Evolutionary conservation across 1,139 yeast genomes (phyloP), one percentile per base, ranked within the genome.

Genomic region (Debaryomyces nepalensis): DNA sequence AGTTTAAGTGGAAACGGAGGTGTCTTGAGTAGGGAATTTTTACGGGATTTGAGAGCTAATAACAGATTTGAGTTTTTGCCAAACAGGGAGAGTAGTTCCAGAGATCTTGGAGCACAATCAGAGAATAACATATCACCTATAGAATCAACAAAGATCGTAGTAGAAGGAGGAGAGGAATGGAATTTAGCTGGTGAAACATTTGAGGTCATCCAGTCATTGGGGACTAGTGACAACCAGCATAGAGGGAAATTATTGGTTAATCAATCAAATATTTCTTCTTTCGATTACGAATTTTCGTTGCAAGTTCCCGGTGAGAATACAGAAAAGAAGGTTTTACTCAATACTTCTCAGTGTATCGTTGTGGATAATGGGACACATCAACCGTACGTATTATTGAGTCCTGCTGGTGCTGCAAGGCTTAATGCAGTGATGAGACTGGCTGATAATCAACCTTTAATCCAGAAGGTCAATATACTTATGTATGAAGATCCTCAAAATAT

Each of bases 261-360:
- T 26, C 68, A 63, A 45, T 46, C 57, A 4, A 66, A 61, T 24
- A 37, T 63, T 8, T 49, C 61, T 2, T 41, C 54, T 3, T 27
- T 45, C 3, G 56, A 51, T n/a, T 66, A 55, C 32, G 64, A 55
- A 22, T 50, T 69, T 27, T 40, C 51, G 1, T 44, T 57, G 16
- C 40, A 48, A n/a, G 29, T 55, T 1, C 52, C 47, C 5, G 54
- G 50, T 2, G 49, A 45, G 5, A 36, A 27, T 1, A 46, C 45
- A 16, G 44, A 42, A 3, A 45, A 48, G 10, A 49, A 43, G 8
- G 67, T 68, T 0, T 41, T 45, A 2, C 55, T 75, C 40, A 66
- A 61, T 41, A 57, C 74, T 0, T 68, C 73, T 8, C 75, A 75
- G 39, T 73, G 79, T 46, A 70, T 75, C 11, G 50, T 75, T 4